Conservation (phyloP, 2,329 filamentous ascomycete genomes). For the Daldinia sp. region DNA sequence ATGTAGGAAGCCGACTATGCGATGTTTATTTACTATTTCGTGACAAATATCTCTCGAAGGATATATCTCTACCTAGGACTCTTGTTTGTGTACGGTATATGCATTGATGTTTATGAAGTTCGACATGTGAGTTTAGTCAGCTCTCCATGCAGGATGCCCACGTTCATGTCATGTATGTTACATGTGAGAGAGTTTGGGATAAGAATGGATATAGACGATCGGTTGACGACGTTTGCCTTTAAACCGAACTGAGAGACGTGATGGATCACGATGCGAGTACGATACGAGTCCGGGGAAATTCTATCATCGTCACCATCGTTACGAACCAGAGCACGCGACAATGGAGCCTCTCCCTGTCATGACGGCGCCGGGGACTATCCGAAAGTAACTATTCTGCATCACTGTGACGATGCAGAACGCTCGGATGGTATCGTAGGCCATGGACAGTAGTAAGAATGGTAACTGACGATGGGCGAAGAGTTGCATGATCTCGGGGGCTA, state of each 20-base stretch:
- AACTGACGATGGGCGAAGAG: slow-evolving; percentile 29
- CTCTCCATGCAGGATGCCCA: slow-evolving; percentile 37
- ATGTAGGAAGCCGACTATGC: slow-evolving; percentile 23
- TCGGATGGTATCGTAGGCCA: slow-evolving; percentile 31
- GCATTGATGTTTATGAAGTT: slow-evolving; percentile 21
- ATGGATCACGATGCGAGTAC: slow-evolving; percentile 40
- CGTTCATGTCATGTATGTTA: slow-evolving; percentile 36
- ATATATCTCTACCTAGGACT: slow-evolving; percentile 1
- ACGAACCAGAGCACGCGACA: slow-evolving; percentile 41
- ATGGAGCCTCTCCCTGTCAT: slow-evolving; percentile 40
- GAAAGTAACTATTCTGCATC: slow-evolving; percentile 35
- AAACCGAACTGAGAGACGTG: slow-evolving; percentile 36
- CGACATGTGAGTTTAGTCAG: slow-evolving; percentile 38
- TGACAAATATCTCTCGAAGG: slow-evolving; percentile 23
- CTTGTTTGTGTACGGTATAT: background rate
- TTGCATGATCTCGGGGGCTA: slow-evolving; percentile 28
- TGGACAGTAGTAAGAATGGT: slow-evolving; percentile 22
- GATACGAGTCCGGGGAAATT: slow-evolving; percentile 42
- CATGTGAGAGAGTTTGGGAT: slow-evolving; percentile 32
- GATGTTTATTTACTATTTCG: slow-evolving; percentile 31
- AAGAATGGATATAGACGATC: slow-evolving; percentile 38
- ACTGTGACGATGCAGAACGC: slow-evolving; percentile 35
- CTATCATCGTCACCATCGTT: slow-evolving; percentile 18
- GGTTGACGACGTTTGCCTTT: slow-evolving; percentile 30
- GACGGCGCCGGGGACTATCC: slow-evolving; percentile 38